Percentiles rank a stretch among this genome's conserved stretches.
Conservation (phyloP, 1,284 basidiomycete species). For the Uromyces viciae-fabae region DNA sequence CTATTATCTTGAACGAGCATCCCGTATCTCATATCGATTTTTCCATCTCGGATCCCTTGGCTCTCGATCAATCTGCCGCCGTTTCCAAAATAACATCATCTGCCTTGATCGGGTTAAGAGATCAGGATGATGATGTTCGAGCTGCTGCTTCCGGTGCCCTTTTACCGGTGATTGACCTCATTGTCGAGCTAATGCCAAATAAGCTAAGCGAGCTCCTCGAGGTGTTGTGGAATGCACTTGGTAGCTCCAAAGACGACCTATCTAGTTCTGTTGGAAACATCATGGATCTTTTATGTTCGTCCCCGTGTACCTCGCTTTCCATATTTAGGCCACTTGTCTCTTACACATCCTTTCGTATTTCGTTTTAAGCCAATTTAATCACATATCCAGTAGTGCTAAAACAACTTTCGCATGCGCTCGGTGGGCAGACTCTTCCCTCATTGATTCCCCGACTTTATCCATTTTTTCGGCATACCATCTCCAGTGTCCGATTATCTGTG, state of each 20-base stretch:
- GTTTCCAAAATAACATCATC: not conserved
- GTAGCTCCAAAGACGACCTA: slow-evolving; percentile 91
- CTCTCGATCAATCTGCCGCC: not conserved
- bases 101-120: slow-evolving; percentile 65
- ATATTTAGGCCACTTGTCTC: slow-evolving; percentile 27
- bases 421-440: slow-evolving; percentile 68
- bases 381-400: slow-evolving; percentile 73
- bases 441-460: slow-evolving; percentile 87
- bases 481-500: slow-evolving; percentile 86
- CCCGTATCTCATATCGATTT: not conserved
- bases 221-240: slow-evolving; percentile 85
- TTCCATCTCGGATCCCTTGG: slow-evolving; percentile 26
- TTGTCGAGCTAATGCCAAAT: slow-evolving; percentile 69
- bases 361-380: slow-evolving; percentile 70
- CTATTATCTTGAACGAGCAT: not conserved
- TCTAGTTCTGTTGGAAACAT: slow-evolving; percentile 94
- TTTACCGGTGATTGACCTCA: slow-evolving; percentile 73
- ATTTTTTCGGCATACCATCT: slow-evolving; percentile 96
- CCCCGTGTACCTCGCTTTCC: slow-evolving; percentile 8
- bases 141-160: slow-evolving; percentile 90
- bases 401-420: slow-evolving; percentile 63
- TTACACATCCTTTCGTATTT: slow-evolving; percentile 39
- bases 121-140: slow-evolving; percentile 93
- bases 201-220: slow-evolving; percentile 66
- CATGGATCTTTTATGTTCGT: slow-evolving; percentile 85